phyloP scores from a whole-genome alignment of 768 basidiomycete genomes.

The Pleurotus platypus region DNA sequence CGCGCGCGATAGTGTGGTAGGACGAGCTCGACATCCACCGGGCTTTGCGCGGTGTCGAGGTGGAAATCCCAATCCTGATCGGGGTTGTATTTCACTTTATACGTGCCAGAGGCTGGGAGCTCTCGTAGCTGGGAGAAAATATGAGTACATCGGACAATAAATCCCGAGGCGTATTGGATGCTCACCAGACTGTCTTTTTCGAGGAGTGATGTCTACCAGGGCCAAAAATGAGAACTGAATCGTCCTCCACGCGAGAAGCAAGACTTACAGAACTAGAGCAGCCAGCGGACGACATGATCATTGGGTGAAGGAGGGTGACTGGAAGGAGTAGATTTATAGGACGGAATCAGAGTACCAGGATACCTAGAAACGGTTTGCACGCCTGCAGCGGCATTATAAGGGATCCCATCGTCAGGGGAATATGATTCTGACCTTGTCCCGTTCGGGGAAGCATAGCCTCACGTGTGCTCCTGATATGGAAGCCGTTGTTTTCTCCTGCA shows the following conservation, averaged over 20 bases:
- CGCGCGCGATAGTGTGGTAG: constrained; percentile 79
- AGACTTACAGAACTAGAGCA: constrained; percentile 7
- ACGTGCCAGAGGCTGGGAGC: constrained; percentile 40
- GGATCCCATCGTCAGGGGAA: constrained; percentile 8
- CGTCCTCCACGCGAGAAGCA: neutral
- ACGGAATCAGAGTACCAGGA: neutral
- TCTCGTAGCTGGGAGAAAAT: constrained; percentile 14
- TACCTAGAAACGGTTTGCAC: constrained; percentile 3
- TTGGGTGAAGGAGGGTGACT: neutral
- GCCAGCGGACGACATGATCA: constrained; percentile 8
- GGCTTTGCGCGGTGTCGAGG: constrained; percentile 46
- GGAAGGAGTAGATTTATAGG: neutral
- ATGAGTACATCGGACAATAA: neutral
- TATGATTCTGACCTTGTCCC: constrained; percentile 9
- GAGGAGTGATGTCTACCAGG: neutral
- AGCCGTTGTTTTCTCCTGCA: constrained; percentile 3
- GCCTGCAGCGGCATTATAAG: constrained; percentile 3
- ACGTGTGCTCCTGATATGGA: constrained; percentile 3
- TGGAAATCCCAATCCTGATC: constrained; percentile 65
- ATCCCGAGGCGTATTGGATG: neutral
- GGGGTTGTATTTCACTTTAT: constrained; percentile 62
- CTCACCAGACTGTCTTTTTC: constrained; percentile 7
- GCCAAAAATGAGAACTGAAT: neutral
- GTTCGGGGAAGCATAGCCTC: constrained; percentile 7
- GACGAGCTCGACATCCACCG: constrained; percentile 64